phyloP scores from a whole-genome alignment of 108 stramenopile species.

The Halocafeteria seosinensis region DNA sequence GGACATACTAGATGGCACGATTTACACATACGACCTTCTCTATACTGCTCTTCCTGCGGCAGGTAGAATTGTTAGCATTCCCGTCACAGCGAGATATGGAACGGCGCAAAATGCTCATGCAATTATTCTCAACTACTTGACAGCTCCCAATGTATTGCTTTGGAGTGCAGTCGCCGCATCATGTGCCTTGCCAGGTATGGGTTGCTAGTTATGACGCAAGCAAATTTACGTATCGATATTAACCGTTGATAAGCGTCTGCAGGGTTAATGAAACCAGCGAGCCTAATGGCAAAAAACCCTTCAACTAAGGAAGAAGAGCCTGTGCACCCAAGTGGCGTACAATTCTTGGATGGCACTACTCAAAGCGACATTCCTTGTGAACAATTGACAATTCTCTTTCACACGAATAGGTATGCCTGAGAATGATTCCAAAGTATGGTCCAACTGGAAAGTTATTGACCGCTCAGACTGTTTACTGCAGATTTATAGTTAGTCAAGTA shows the following conservation, averaged over 20 bases:
- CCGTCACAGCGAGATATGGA: background rate
- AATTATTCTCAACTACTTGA: background rate
- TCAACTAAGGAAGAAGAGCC: background rate
- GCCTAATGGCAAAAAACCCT: background rate
- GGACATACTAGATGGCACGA: too few species aligned
- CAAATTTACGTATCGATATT: too few species aligned
- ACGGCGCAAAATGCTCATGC: background rate
- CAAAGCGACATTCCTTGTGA: background rate
- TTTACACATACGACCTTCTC: too few species aligned
- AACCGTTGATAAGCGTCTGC: too few species aligned
- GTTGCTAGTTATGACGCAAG: too few species aligned
- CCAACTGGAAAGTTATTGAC: too few species aligned
- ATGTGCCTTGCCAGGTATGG: slow-evolving; percentile 2
- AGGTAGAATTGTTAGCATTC: background rate
- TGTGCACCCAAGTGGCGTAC: background rate
- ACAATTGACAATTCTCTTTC: background rate
- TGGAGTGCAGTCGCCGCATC: slow-evolving; percentile 2
- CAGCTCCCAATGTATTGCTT: background rate
- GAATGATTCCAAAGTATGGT: too few species aligned
- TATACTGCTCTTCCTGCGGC: too few species aligned
- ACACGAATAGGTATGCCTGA: too few species aligned
- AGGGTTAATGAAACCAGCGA: background rate
- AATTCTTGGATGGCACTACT: background rate
- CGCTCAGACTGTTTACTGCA: too few species aligned
- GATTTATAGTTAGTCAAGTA: background rate